phyloP scores from a whole-genome alignment of 345 rosid species.

The Raphanus raphanistrum region DNA sequence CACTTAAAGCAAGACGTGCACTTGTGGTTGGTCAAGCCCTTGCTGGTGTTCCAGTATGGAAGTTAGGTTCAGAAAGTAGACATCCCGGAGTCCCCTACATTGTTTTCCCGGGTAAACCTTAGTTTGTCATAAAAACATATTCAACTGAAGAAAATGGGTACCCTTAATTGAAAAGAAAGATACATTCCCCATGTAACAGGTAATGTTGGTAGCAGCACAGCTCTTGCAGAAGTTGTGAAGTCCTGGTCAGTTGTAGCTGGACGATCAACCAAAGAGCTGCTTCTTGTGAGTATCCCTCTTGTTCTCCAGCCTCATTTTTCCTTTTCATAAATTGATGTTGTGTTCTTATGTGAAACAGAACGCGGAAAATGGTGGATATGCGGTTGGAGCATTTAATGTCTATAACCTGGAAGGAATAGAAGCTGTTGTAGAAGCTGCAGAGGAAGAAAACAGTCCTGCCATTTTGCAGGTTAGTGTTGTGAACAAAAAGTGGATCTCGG shows the following conservation, averaged over 20 bases:
- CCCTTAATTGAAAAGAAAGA: not conserved
- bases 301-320: slow-evolving; percentile 1
- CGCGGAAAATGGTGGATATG: slow-evolving; percentile 88
- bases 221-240: slow-evolving; percentile 82
- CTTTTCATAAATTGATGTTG: slow-evolving; percentile 32
- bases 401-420: slow-evolving; percentile 92
- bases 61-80: slow-evolving; percentile 94
- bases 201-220: slow-evolving; percentile 80
- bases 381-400: slow-evolving; percentile 95
- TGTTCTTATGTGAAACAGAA: slow-evolving; percentile 49
- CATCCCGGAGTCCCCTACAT: slow-evolving; percentile 97
- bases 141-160: slow-evolving; percentile 5
- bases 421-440: slow-evolving; percentile 97
- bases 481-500: not conserved
- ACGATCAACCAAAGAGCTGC: slow-evolving; percentile 68
- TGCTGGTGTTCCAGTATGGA: slow-evolving; percentile 96
- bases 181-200: slow-evolving; percentile 44
- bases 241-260: slow-evolving; percentile 74
- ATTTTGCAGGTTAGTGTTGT: slow-evolving; percentile 73
- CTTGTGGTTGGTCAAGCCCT: slow-evolving; percentile 91
- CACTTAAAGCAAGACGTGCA: slow-evolving; percentile 84
- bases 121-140: not conserved
- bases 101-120: slow-evolving; percentile 83
- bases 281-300: slow-evolving; percentile 56
- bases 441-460: slow-evolving; percentile 91